Conservation (phyloP, 2,329 filamentous ascomycete genomes). For the Ophiocordyceps sinensis region DNA sequence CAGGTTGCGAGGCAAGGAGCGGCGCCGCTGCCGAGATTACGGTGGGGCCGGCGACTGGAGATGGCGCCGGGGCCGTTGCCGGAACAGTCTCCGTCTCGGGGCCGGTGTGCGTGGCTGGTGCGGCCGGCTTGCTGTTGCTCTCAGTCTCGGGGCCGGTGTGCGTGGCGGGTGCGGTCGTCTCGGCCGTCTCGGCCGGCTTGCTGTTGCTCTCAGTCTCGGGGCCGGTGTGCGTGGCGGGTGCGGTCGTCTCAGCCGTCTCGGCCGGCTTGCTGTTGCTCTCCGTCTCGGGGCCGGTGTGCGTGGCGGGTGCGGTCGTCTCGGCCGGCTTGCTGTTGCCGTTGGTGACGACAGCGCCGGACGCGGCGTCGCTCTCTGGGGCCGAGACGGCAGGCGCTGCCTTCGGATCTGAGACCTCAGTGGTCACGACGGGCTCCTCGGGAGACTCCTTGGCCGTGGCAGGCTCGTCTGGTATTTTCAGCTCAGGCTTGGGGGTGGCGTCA, state of each 20-base stretch:
- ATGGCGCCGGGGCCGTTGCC: background rate
- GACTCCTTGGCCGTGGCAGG: slow-evolving; percentile 8
- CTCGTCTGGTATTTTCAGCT: slow-evolving; percentile 18
- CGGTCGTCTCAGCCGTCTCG: slow-evolving; percentile 3
- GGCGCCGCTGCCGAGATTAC: background rate
- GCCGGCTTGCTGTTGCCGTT: slow-evolving; percentile 8
- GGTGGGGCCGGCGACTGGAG: slow-evolving; percentile 5
- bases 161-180: slow-evolving; percentile 3
- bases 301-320: slow-evolving; percentile 4
- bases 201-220: too few species aligned
- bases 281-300: background rate
- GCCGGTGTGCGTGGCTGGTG: slow-evolving; percentile 1
- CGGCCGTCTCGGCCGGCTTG: slow-evolving; percentile 5
- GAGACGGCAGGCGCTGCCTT: background rate
- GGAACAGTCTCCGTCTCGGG: background rate
- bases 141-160: too few species aligned
- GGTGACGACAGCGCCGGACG: slow-evolving; percentile 8
- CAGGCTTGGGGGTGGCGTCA: slow-evolving; percentile 19
- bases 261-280: background rate
- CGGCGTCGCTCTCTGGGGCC: background rate
- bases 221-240: slow-evolving; percentile 3
- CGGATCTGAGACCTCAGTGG: slow-evolving; percentile 5
- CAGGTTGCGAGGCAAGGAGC: background rate
- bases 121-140: slow-evolving; percentile 5
- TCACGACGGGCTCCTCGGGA: slow-evolving; percentile 11